Base-by-base conservation (phyloP, 495 filamentous ascomycete species). In the Neurospora tetraspora region DNA sequence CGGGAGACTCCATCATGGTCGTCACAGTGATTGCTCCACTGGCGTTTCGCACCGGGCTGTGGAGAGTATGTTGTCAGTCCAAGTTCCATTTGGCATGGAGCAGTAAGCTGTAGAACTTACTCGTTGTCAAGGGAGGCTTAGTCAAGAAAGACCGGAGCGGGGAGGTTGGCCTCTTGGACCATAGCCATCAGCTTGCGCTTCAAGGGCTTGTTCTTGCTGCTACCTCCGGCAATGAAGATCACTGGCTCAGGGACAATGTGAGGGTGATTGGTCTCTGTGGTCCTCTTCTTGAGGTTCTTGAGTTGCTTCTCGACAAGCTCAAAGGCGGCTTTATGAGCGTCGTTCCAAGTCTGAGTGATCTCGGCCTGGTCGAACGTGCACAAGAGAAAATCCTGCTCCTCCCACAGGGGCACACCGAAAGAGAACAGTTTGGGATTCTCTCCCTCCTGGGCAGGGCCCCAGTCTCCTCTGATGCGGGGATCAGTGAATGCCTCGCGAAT, bases 391-490 rank as follows among this genome's bases (percentile, higher is more conserved):
- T 45, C 10, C 20, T 27, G 34, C 45, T 23, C 20, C 12, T 23
- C 45, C 18, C 1, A 2, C 3, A 27, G 18, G 9, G 8, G 9
- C 20, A 23, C 10, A 11, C n/a, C 9, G 20, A 53, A 53, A 1
- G 10, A 5, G 45, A 23, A 53, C 2, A 1, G 1, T 11, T n/a
- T 45, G 18, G 16, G 16, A 0, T 2, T n/a, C 18, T 20, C n/a
- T 53, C 18, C 45, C 45, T 53, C 45, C n/a, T 23, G 18, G 20
- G 9, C 20, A 53, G 47, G 47, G 1, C 47, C 47, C 47, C 20
- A 59, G 2, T 14, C 1, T 14, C 10, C 20, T 12, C 11, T 12
- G 3, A 7, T 23, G 2, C 0, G 3, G 1, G 2, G 0, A 11
- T 16, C 4, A 4, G 4, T 27, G 20, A 59, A 59, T 5, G 0